Evolutionary conservation across 495 filamentous ascomycete genomes (phyloP).

Genomic region (Lophiotrema nucula): DNA sequence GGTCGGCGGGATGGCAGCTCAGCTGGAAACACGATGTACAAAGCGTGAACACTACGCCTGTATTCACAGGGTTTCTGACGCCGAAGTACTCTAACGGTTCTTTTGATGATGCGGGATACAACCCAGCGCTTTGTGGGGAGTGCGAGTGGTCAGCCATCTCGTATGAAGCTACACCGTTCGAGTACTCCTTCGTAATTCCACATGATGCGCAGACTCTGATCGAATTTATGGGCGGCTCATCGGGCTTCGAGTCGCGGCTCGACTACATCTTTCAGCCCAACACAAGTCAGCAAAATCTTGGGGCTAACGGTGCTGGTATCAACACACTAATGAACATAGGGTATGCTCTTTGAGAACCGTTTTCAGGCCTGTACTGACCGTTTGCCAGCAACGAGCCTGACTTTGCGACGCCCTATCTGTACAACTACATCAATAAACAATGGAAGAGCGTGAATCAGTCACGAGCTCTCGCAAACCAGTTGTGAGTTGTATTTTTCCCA

Average conservation of each 20-base stretch:
- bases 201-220: constrained; percentile 40
- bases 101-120: constrained; percentile 23
- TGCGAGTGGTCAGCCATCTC: constrained; percentile 31
- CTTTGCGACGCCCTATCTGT: constrained; percentile 37
- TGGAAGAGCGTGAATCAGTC: constrained; percentile 33
- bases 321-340: constrained; percentile 38
- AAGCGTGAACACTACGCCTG: constrained; percentile 7
- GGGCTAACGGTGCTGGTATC: constrained; percentile 33
- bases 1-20: constrained; percentile 36
- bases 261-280: constrained; percentile 36
- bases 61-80: constrained; percentile 36
- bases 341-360: background rate
- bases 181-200: constrained; percentile 35
- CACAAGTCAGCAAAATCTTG: constrained; percentile 25
- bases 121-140: constrained; percentile 33
- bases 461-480: constrained; percentile 29
- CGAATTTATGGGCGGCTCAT: constrained; percentile 36
- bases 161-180: constrained; percentile 37
- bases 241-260: constrained; percentile 31
- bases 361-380: background rate
- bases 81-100: constrained; percentile 32
- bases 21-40: constrained; percentile 29
- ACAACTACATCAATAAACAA: constrained; percentile 38
- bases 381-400: constrained; percentile 37
- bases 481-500: background rate